phyloP scores from a whole-genome alignment of 2,329 filamentous ascomycete genomes.

The Cercospora zeae-maydis region DNA sequence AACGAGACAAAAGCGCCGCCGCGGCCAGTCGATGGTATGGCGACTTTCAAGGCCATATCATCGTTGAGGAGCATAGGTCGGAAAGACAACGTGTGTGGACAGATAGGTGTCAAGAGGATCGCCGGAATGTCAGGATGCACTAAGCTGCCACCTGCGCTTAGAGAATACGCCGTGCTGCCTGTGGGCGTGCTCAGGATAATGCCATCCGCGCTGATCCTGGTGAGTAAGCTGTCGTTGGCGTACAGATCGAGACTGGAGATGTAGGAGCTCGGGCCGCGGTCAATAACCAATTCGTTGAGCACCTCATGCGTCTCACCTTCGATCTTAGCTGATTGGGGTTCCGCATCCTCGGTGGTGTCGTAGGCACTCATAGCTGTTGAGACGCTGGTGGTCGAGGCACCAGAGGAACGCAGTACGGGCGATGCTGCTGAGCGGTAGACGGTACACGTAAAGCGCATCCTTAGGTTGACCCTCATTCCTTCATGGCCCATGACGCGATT shows the following conservation, averaged over 20 bases:
- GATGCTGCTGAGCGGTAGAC: conserved; percentile 67
- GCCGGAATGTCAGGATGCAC: conserved; percentile 96
- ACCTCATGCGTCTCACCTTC: conserved; percentile 97
- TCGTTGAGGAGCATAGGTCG: conserved; percentile 96
- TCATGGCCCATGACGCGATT: conserved; percentile 87
- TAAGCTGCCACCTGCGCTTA: conserved; percentile 90
- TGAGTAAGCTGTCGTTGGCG: conserved; percentile 90
- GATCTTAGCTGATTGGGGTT: conserved; percentile 58
- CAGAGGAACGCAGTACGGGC: conserved; percentile 29
- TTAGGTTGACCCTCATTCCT: conserved; percentile 94
- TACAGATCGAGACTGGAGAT: conserved; percentile 96
- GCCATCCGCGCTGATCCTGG: conserved; percentile 92
- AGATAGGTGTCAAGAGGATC: conserved; percentile 94
- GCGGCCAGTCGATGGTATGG: conserved; percentile 77
- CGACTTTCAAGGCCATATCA: conserved; percentile 85
- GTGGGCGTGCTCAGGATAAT: conserved; percentile 98
- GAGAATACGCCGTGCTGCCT: conserved; percentile 83
- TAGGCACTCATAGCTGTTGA: conserved; percentile 30
- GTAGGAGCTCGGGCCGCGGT: conserved; percentile 92
- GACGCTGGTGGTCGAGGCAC: conserved; percentile 31
- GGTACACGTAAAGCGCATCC: conserved; percentile 98
- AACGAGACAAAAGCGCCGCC: conserved; percentile 96
- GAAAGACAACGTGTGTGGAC: conserved; percentile 94
- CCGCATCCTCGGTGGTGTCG: conserved; percentile 9
- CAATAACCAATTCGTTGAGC: conserved; percentile 96